These are phyloP conservation scores for Aureobasidium musti DNA, from an alignment of 2,329 filamentous ascomycete species.

Conservation along the genomic window DNA sequence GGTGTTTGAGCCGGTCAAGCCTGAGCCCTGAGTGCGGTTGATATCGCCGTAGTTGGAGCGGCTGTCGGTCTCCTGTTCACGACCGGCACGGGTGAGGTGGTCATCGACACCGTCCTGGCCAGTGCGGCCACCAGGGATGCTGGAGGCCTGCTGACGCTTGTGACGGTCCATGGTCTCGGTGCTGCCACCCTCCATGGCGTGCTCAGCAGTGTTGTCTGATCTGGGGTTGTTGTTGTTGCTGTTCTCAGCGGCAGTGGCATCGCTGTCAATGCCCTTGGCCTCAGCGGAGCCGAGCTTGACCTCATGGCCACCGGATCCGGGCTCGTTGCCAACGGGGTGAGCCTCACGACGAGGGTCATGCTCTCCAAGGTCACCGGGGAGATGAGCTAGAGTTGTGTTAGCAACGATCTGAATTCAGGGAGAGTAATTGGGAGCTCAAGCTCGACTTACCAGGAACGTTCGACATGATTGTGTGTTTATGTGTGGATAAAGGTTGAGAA, in stretches of 20 bases:
- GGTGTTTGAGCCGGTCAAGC: too few species aligned
- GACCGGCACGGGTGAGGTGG: constrained; percentile 3
- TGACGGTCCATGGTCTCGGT: constrained; percentile 20
- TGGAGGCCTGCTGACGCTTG: constrained; percentile 17
- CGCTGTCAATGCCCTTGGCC: not conserved
- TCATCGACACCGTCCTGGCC: constrained; percentile 8
- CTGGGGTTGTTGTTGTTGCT: constrained; percentile 1
- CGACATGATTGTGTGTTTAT: constrained; percentile 19
- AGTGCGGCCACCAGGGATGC: not conserved
- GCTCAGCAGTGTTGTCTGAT: constrained; percentile 9
- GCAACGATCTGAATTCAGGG: not conserved
- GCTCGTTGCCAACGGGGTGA: constrained; percentile 25
- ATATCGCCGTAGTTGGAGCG: constrained; percentile 6
- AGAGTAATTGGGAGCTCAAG: not conserved
- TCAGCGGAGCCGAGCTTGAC: constrained; percentile 4
- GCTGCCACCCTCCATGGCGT: constrained; percentile 17
- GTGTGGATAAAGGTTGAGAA: not conserved
- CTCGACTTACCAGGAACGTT: constrained; percentile 21
- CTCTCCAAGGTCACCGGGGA: constrained; percentile 28
- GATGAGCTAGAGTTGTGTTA: constrained; percentile 19
- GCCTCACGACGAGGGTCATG: constrained; percentile 26
- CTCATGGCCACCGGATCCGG: constrained; percentile 23
- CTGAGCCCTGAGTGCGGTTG: not conserved
- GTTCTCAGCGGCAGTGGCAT: constrained; percentile 15
- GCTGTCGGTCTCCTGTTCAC: not conserved